A percentile compares a stretch with the other conserved stretches of the same genome.
These are phyloP conservation scores for Lagenidium sp. DNA, from an alignment of 352 stramenopile species.

Conservation along the genomic window DNA sequence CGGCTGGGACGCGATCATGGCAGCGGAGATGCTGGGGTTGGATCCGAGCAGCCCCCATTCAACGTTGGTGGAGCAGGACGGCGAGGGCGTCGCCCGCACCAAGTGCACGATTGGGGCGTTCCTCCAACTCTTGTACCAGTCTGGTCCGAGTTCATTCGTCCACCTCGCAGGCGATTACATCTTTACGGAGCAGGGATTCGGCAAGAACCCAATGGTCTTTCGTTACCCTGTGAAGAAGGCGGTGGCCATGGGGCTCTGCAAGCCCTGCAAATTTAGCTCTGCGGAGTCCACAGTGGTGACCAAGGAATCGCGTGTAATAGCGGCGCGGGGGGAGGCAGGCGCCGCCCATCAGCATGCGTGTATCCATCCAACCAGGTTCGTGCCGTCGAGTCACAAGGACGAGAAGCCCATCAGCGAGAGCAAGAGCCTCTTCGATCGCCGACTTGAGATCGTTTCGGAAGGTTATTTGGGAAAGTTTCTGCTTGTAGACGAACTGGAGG, in stretches of 20 bases:
- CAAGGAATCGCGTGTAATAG: neutral
- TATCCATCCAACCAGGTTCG: neutral
- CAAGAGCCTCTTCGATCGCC: conserved; percentile 23
- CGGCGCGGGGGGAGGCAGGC: neutral
- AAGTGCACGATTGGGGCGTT: conserved; percentile 16
- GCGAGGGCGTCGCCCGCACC: conserved; percentile 6
- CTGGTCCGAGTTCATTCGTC: conserved; percentile 13
- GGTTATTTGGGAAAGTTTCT: conserved; percentile 14
- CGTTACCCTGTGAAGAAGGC: conserved; percentile 20
- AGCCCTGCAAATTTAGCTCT: too few species aligned
- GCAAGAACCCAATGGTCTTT: conserved; percentile 4
- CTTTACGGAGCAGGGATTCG: conserved; percentile 17
- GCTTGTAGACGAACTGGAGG: conserved; percentile 16
- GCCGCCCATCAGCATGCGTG: neutral
- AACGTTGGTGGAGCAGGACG: neutral
- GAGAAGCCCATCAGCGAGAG: neutral
- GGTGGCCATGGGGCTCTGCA: conserved; percentile 16
- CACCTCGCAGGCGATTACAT: conserved; percentile 15
- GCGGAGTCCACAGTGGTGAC: too few species aligned
- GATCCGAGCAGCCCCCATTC: conserved; percentile 6
- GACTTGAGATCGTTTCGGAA: conserved; percentile 11
- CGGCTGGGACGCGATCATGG: conserved; percentile 9
- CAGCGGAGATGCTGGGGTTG: conserved; percentile 17
- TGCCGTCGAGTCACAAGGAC: too few species aligned
- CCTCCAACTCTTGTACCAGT: conserved; percentile 16